Evolutionary conservation across 768 basidiomycete species (phyloP), one percentile per base, ranked within the genome.

Genomic region (Vararia minispora): DNA sequence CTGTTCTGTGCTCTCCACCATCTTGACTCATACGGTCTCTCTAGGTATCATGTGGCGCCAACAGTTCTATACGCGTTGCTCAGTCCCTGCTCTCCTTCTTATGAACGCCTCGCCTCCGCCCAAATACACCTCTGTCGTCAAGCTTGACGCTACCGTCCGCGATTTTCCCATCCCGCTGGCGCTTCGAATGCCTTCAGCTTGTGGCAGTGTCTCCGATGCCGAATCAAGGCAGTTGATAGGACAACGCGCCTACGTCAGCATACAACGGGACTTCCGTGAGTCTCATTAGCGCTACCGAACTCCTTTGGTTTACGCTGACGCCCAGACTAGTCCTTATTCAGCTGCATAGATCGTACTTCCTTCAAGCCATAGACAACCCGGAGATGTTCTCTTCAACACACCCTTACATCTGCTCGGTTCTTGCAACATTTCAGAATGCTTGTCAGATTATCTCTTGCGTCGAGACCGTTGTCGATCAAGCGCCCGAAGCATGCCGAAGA

Each of bases 261-360:
- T 35, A 12, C 20, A n/a, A 2, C 31, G 6, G 5, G 6, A 33
- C 31, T 16, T 33, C 12, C n/a, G 31, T 33, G 31, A 11, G 21
- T 11, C 10, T 18, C 21, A 35, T 11, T 20, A 21, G 12, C 25
- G n/a, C 28, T 13, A 22, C 20, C 10, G 3, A 10, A 2, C 11
- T 7, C 4, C 17, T 3, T 14, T 20, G 14, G 1, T 37, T 12
- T 37, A 7, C 13, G 16, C 21, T n/a, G 28, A 18, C 11, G 16
- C 30, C 6, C 6, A 5, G 10, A 6, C 24, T 16, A 39, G 37
- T 39, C 8, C 21, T 39, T 2, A 21, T 30, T 17, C 28, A 39
- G 37, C 37, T 39, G 12, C 37, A 39, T 23, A 13, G 23, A 10
- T 21, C 28, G 28, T 39, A 16, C 9, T 32, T 31, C 30, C 13